Conservation (phyloP, 192 early-diverging fungal species). For the Entomortierella parvispora region DNA sequence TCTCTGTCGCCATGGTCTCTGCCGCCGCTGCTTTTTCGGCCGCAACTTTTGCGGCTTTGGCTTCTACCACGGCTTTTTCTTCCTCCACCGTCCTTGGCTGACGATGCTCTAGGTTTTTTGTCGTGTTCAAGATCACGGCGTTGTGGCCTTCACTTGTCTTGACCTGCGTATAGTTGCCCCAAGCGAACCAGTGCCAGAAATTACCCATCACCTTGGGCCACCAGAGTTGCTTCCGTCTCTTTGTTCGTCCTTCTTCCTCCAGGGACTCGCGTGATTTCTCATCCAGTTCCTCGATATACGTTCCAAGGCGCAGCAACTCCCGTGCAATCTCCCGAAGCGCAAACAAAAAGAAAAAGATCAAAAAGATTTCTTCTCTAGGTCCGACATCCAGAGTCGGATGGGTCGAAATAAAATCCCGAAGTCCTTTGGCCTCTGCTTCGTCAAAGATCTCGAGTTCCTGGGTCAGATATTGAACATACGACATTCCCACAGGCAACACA, state of each 20-base stretch:
- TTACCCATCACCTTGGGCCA: constrained; percentile 51
- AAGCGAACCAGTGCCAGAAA: constrained; percentile 49
- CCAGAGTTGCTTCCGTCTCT: constrained; percentile 29
- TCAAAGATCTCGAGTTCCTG: constrained; percentile 44
- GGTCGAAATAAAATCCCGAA: constrained; percentile 43
- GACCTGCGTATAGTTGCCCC: constrained; percentile 45
- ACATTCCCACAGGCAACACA: constrained; percentile 21
- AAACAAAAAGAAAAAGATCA: constrained; percentile 65
- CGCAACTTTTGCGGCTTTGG: constrained; percentile 37
- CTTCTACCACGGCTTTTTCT: constrained; percentile 28
- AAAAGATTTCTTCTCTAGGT: constrained; percentile 58
- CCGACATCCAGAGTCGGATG: constrained; percentile 47
- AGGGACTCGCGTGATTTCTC: constrained; percentile 6
- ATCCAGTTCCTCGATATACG: constrained; percentile 34
- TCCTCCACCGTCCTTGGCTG: constrained; percentile 28
- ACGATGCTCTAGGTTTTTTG: constrained; percentile 39
- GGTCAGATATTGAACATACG: constrained; percentile 42
- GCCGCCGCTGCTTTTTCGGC: constrained; percentile 21
- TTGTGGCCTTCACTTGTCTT: constrained; percentile 43
- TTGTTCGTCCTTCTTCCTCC: constrained; percentile 16
- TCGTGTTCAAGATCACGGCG: constrained; percentile 18
- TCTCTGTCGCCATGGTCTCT: constrained; percentile 13
- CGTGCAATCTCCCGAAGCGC: constrained; percentile 60
- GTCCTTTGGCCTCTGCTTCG: constrained; percentile 42
- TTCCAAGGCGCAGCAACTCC: constrained; percentile 46